Base-by-base conservation (phyloP, 225 moss, liverwort and hornwort species). In the Climacium dendroides region DNA sequence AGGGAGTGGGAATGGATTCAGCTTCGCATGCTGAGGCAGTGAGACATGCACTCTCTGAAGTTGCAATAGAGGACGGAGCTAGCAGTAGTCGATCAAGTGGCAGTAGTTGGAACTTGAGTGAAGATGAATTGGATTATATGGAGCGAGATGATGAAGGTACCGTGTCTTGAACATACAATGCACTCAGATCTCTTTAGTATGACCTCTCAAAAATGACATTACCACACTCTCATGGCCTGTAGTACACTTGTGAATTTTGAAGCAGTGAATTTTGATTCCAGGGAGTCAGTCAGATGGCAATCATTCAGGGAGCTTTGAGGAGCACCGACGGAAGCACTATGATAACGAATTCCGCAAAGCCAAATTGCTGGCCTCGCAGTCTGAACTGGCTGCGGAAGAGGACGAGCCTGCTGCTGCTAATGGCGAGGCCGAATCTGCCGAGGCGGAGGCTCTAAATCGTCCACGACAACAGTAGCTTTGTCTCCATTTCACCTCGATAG, bases 271-370 rank as follows among this genome's bases (percentile, higher is more conserved):
- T 81, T 77, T 83, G 82, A 87, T 32, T 67, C 73, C 90, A 98
- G 98, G 95, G 30, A 81, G 30, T 35, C 73, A 82, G 41, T 78
- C 88, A 85, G 96, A 93, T 39, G 87, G 90, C 87, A 88, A 79
- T 54, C 94, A 92, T 61, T 90, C 94, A 9, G 90, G 90, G 92
- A 98, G 96, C 92, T 98, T 98, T 89, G 97, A 97, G 87, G 98
- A 98, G 80, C 95, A 94, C 77, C 91, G 98, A 87, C 95, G 97
- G 30, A 95, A 94, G 88, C 98, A 98, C 85, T 98, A 97, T 72
- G 96, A 96, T 80, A 95, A 96, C 85, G 98, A 98, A 80, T 96
- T 90, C 75, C 91, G 95, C 65, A 98, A 94, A 88, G 98, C 98
- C 19, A 97, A 98, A 85, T 87, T 90, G 90, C 82, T 98, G 70